phyloP scores from a whole-genome alignment of 257 asterid species.

The Primulina eburnea region DNA sequence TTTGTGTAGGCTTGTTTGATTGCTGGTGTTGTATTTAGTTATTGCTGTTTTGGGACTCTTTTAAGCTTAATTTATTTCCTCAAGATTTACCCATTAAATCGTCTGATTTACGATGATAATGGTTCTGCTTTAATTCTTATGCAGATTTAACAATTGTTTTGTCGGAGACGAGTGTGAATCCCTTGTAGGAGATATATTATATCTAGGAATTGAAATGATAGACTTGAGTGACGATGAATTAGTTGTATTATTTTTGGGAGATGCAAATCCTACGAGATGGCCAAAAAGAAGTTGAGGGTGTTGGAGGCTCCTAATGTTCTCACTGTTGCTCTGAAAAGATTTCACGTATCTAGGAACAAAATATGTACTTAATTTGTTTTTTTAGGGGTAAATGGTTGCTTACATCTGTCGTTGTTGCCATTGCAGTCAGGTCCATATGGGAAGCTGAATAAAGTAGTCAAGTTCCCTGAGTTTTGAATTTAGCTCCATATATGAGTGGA shows the following conservation, averaged over 20 bases:
- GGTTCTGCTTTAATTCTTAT: too few relatives aligned
- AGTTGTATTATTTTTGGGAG: constrained; percentile 30
- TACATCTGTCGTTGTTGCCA: neutral
- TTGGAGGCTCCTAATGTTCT: constrained; percentile 85
- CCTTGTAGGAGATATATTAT: too few relatives aligned
- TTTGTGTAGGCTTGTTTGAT: too few relatives aligned
- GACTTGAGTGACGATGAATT: constrained; percentile 2
- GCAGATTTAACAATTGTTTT: too few relatives aligned
- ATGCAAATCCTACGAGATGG: constrained; percentile 74
- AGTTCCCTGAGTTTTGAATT: constrained; percentile 67
- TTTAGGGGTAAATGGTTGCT: constrained; percentile 13
- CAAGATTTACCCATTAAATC: too few relatives aligned
- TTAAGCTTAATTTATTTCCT: too few relatives aligned
- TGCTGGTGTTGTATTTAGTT: too few relatives aligned
- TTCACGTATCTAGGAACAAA: constrained; percentile 48
- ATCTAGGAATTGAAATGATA: constrained; percentile 11
- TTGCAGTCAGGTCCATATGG: constrained; percentile 71
- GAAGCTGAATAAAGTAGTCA: constrained; percentile 67
- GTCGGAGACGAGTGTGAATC: too few relatives aligned
- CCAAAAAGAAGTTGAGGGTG: constrained; percentile 77
- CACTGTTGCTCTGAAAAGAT: constrained; percentile 77
- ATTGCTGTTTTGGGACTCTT: too few relatives aligned
- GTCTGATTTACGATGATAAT: too few relatives aligned
- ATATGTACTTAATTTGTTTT: neutral
- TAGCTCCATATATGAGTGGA: constrained; percentile 81